phyloP scores from a whole-genome alignment of 2,329 filamentous ascomycete species.

The Lasiodiplodia sp. region DNA sequence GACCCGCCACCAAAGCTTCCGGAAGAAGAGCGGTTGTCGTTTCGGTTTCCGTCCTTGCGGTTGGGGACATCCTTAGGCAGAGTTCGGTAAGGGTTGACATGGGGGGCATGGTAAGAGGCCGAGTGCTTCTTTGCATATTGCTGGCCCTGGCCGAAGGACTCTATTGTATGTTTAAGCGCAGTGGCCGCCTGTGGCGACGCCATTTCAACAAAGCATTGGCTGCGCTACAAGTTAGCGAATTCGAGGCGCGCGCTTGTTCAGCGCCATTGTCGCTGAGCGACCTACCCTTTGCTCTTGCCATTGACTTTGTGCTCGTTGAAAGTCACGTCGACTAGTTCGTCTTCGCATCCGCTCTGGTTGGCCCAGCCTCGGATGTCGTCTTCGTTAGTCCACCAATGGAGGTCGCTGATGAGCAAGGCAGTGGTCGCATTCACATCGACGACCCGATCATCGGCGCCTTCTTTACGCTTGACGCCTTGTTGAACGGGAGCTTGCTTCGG shows the following conservation, averaged over 20 bases:
- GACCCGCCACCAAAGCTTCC: conserved; percentile 49
- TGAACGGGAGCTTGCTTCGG: conserved; percentile 56
- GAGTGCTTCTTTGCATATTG: conserved; percentile 69
- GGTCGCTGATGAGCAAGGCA: conserved; percentile 84
- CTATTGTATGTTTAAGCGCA: conserved; percentile 82
- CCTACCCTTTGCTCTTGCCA: conserved; percentile 96
- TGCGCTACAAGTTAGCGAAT: conserved; percentile 39
- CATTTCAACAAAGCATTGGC: conserved; percentile 85
- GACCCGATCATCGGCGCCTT: conserved; percentile 60
- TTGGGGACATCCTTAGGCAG: conserved; percentile 86
- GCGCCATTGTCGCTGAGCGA: conserved; percentile 26
- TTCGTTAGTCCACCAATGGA: conserved; percentile 93
- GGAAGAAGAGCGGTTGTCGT: conserved; percentile 61
- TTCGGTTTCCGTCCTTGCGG: conserved; percentile 69
- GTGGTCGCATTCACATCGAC: conserved; percentile 68
- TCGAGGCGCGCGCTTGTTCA: neutral
- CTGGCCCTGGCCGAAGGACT: conserved; percentile 67
- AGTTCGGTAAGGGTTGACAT: conserved; percentile 87
- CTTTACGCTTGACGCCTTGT: conserved; percentile 70
- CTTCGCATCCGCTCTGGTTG: conserved; percentile 78
- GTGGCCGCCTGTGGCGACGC: conserved; percentile 83
- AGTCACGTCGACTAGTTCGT: conserved; percentile 88
- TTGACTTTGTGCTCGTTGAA: conserved; percentile 99
- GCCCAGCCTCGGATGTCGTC: conserved; percentile 92
- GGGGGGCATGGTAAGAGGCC: conserved; percentile 77